phyloP scores from a whole-genome alignment of 2,329 filamentous ascomycete species.

The Ascomycota sp. region DNA sequence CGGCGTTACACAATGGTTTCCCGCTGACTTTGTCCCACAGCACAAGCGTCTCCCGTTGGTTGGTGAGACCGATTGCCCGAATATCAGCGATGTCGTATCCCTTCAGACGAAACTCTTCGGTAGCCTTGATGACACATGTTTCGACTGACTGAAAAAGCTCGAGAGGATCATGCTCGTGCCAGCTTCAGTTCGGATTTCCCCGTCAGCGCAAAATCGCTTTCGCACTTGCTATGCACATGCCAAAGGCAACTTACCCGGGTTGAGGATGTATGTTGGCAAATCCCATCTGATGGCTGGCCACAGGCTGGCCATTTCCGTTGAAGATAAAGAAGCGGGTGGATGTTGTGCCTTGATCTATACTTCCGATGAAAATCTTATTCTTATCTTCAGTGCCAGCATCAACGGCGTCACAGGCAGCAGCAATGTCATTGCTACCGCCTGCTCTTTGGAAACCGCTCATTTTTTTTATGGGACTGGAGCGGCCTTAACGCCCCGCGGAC shows the following conservation, averaged over 20 bases:
- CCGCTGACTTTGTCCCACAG: constrained; percentile 69
- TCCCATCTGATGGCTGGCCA: constrained; percentile 69
- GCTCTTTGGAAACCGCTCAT: too few species aligned
- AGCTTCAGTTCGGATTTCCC: constrained; percentile 26
- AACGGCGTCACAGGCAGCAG: neutral
- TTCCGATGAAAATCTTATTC: constrained; percentile 48
- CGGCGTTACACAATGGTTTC: constrained; percentile 59
- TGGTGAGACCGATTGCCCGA: constrained; percentile 64
- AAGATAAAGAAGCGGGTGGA: constrained; percentile 82
- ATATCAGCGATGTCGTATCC: constrained; percentile 48
- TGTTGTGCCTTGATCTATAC: constrained; percentile 79
- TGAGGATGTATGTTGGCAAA: constrained; percentile 68
- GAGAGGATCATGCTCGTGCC: constrained; percentile 72
- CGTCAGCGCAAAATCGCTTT: constrained; percentile 13
- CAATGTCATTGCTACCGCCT: too few species aligned
- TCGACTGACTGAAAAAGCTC: constrained; percentile 57
- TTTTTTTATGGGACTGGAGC: too few species aligned
- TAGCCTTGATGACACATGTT: constrained; percentile 56
- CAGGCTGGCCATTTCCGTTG: constrained; percentile 51
- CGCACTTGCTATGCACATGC: neutral
- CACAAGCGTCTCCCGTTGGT: constrained; percentile 72
- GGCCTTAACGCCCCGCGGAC: neutral
- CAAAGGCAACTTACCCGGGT: constrained; percentile 38
- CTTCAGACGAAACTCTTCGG: constrained; percentile 44
- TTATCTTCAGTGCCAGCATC: neutral